These are phyloP conservation scores for Rhynchosporium agropyri DNA, from an alignment of 2,329 filamentous ascomycete genomes.

Conservation along the genomic window DNA sequence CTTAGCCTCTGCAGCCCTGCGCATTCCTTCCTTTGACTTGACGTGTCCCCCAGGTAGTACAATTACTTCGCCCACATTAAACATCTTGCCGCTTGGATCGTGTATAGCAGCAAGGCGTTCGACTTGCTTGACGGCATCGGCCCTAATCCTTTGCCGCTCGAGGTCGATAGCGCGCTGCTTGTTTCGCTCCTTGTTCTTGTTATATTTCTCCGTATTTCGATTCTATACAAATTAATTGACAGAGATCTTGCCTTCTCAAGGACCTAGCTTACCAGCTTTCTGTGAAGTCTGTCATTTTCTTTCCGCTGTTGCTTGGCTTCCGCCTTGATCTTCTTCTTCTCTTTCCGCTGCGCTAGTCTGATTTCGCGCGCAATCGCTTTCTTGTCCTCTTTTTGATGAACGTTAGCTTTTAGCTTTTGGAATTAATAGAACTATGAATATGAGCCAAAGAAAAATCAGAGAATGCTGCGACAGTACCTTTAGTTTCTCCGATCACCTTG, in stretches of 20 bases:
- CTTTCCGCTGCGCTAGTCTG: slow-evolving; percentile 33
- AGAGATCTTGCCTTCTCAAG: background rate
- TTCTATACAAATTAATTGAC: slow-evolving; percentile 33
- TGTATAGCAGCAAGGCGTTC: slow-evolving; percentile 41
- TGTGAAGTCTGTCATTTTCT: slow-evolving; percentile 34
- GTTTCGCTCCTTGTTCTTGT: slow-evolving; percentile 44
- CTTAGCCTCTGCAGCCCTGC: slow-evolving; percentile 24
- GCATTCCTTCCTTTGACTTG: slow-evolving; percentile 34
- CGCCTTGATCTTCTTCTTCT: slow-evolving; percentile 38
- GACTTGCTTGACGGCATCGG: slow-evolving; percentile 40
- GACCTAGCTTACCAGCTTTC: slow-evolving; percentile 29
- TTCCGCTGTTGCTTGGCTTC: slow-evolving; percentile 38
- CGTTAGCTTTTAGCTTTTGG: slow-evolving; percentile 4
- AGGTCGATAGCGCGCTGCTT: slow-evolving; percentile 38
- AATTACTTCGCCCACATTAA: slow-evolving; percentile 41
- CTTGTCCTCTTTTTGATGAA: slow-evolving; percentile 31
- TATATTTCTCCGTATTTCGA: slow-evolving; percentile 42
- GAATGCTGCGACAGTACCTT: slow-evolving; percentile 13
- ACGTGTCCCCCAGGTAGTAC: slow-evolving; percentile 39
- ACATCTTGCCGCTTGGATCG: slow-evolving; percentile 40
- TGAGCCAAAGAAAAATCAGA: background rate
- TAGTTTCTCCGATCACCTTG: slow-evolving; percentile 22
- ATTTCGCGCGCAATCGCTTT: slow-evolving; percentile 32
- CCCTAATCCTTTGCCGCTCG: slow-evolving; percentile 40
- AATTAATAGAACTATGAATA: background rate